Conservation (phyloP, 2,329 filamentous ascomycete species). For the Diplodia mutila region DNA sequence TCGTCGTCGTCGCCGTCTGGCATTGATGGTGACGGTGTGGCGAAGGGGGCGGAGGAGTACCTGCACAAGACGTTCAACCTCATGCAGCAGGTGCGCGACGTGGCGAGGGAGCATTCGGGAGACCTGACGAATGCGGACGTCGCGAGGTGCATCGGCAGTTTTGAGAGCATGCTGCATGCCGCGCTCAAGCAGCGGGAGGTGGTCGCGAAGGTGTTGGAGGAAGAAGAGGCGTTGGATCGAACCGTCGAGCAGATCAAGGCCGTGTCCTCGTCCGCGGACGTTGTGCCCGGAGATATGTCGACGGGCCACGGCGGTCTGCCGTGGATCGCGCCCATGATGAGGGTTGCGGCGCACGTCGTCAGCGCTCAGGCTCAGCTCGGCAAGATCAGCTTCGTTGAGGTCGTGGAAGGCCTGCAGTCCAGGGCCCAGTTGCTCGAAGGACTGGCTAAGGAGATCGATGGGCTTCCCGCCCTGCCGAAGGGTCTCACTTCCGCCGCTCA, state of each 20-base stretch:
- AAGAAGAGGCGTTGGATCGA: slow-evolving; percentile 46
- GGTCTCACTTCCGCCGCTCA: not conserved
- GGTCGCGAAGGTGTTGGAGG: slow-evolving; percentile 48
- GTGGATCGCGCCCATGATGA: slow-evolving; percentile 74
- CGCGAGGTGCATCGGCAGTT: slow-evolving; percentile 74
- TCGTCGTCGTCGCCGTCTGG: no score
- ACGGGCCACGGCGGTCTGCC: slow-evolving; percentile 28
- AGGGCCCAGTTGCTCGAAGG: not conserved
- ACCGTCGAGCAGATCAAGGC: slow-evolving; percentile 41
- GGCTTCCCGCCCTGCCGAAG: slow-evolving; percentile 15
- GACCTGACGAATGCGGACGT: slow-evolving; percentile 84
- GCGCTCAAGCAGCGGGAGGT: slow-evolving; percentile 62
- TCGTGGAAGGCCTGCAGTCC: slow-evolving; percentile 3
- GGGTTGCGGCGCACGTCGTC: slow-evolving; percentile 64
- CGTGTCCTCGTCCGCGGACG: slow-evolving; percentile 32
- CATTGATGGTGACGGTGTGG: not conserved
- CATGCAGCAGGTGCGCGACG: slow-evolving; percentile 67
- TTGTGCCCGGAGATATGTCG: slow-evolving; percentile 29
- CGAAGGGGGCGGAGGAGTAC: slow-evolving; percentile 65
- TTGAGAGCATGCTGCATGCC: slow-evolving; percentile 83
- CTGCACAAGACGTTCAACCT: slow-evolving; percentile 80
- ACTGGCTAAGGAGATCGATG: slow-evolving; percentile 3
- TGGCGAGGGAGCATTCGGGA: slow-evolving; percentile 74
- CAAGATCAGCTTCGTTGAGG: slow-evolving; percentile 34
- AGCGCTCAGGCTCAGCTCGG: slow-evolving; percentile 70